Conservation (phyloP, 345 rosid species). For the Cardiospermum halicacabum region DNA sequence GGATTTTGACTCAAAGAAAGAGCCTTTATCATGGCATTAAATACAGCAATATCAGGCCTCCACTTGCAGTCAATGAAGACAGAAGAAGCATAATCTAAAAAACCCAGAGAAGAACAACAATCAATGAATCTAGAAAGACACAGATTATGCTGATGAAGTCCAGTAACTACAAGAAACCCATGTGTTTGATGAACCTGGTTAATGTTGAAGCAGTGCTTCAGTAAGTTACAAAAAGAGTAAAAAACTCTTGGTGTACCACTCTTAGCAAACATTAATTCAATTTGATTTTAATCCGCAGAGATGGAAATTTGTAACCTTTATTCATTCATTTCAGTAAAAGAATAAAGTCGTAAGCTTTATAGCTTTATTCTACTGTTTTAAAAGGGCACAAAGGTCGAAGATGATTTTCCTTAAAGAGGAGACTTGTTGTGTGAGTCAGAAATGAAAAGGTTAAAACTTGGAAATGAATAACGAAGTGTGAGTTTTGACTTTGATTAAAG, state of each 20-base stretch:
- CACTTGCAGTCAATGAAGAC: conserved; percentile 30
- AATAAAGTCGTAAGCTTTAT: background rate
- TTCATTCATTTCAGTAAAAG: no score
- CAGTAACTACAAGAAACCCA: conserved; percentile 40
- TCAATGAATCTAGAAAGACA: conserved; percentile 42
- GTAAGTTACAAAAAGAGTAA: conserved; percentile 8
- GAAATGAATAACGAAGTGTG: no score
- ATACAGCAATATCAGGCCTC: conserved; percentile 31
- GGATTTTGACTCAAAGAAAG: conserved; percentile 37
- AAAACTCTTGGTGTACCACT: no score
- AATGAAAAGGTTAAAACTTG: no score
- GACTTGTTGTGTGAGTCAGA: background rate
- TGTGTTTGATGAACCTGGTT: conserved; percentile 46
- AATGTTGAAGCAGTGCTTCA: conserved; percentile 32
- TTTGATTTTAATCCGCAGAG: no score
- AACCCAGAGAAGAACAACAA: conserved; percentile 43
- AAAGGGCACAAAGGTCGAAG: conserved; percentile 4
- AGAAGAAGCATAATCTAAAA: conserved; percentile 43
- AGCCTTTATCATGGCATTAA: conserved; percentile 57
- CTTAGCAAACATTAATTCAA: background rate
- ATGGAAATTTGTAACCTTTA: no score
- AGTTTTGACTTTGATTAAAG: no score
- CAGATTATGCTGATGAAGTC: conserved; percentile 33
- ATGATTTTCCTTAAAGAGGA: background rate
- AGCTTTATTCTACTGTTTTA: background rate